Evolutionary conservation across 31 red algal species (phyloP), one percentile per base, ranked within the genome.

Genomic region (Endocladia muricata): DNA sequence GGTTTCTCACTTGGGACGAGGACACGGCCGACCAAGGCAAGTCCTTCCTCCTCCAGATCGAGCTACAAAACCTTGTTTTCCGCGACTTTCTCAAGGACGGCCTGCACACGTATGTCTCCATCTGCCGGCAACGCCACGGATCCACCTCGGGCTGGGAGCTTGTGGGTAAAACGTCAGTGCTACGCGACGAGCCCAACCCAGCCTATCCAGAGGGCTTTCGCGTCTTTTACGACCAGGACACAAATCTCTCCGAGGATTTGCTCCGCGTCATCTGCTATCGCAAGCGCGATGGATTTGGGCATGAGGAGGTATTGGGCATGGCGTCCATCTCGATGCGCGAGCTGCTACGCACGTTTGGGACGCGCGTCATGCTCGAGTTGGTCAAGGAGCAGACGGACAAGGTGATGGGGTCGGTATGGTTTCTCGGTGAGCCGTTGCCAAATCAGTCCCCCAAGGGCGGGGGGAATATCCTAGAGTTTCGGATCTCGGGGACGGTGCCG

Each of bases 331-430:
- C 76, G 31, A 17, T 79, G 23, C 31, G 61, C 7, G 76, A 79
- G 36, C 60, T 79, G 23, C 22, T 79, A 11, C 58, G 76, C 26
- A 41, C 76, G 13, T 79, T 79, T 79, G 76, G 76, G 4, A 67
- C 76, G 7, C 6, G 61, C 23, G 38, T 79, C 17, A 31, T 43
- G 37, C 37, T 79, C 11, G 76, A 79, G 48, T 36, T 79, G 26
- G 13, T 67, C 23, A 9, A 61, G 29, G 32, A 7, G 28, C 41
- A 79, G 32, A 34, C 26, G 25, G 55, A 77, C 25, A 69, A 42
- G 40, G 37, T 67, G 17, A n/a, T n/a, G 15, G 76, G 76, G 21
- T 40, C 39, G 23, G 61, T 79, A 30, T 68, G 61, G 39, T 68
- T 79, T 49, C 35, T 65, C 17, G 76, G 55, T 15, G 76, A 79